Percentiles rank a stretch among this genome's conserved stretches.
phyloP scores from a whole-genome alignment of 805 yeast genomes.

The Starmerella bombi region DNA sequence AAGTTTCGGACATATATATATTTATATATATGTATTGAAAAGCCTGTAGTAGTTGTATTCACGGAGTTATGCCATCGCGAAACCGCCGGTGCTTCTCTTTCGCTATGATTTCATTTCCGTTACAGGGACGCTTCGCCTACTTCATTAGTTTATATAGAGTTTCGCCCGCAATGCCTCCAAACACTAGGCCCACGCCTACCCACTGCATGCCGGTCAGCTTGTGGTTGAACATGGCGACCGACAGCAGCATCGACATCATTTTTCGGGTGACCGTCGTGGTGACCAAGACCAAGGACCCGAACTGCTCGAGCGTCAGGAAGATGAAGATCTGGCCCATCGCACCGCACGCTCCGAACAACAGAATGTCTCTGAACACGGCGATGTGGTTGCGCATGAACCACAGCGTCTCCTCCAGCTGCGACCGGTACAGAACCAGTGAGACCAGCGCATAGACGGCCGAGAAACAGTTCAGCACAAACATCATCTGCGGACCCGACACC shows the following conservation, averaged over 20 bases:
- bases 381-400: constrained; percentile 42
- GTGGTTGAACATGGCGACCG: constrained; percentile 83
- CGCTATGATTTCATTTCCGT: no score
- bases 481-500: constrained; percentile 75
- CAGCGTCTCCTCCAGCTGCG: constrained; percentile 41
- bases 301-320: constrained; percentile 66
- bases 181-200: constrained; percentile 66
- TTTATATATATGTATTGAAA: neutral
- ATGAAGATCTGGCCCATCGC: constrained; percentile 92
- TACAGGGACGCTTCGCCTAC: no score
- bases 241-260: constrained; percentile 85
- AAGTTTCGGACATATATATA: neutral
- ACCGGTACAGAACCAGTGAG: constrained; percentile 35
- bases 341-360: constrained; percentile 63
- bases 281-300: constrained; percentile 72
- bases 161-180: constrained; percentile 75
- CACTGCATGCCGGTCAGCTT: constrained; percentile 50
- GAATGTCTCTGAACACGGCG: constrained; percentile 43
- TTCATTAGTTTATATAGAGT: constrained; percentile 37
- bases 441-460: constrained; percentile 31
- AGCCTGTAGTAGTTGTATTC: no score
- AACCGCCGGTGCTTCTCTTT: no score
- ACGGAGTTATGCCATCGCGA: no score
- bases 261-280: constrained; percentile 94
- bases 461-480: constrained; percentile 52